Percentiles rank a stretch among this genome's conserved stretches.
Evolutionary conservation across 2,329 filamentous ascomycete genomes (phyloP).

Genomic region (Colletotrichum sp.): DNA sequence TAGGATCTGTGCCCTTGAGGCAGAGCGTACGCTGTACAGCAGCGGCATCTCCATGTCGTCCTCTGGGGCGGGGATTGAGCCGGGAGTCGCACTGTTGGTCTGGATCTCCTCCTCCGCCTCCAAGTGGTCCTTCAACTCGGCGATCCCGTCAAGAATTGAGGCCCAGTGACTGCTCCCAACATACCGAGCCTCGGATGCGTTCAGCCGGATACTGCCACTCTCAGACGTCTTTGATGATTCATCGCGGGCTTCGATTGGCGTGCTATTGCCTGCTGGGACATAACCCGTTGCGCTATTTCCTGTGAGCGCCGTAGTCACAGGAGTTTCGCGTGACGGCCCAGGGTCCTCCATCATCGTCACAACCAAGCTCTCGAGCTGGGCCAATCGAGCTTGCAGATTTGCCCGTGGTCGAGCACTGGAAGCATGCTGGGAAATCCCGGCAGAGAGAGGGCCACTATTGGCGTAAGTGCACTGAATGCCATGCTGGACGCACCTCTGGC

Average conservation of each 20-base stretch:
- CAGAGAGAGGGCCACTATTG: background rate
- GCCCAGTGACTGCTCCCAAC: slow-evolving; percentile 43
- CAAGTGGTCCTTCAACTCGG: slow-evolving; percentile 41
- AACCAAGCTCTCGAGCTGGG: slow-evolving; percentile 34
- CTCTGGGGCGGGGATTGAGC: background rate
- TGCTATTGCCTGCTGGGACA: background rate
- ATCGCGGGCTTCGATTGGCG: background rate
- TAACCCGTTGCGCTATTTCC: background rate
- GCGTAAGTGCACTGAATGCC: slow-evolving; percentile 29
- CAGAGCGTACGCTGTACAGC: slow-evolving; percentile 34
- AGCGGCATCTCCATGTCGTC: slow-evolving; percentile 27
- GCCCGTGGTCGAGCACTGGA: background rate
- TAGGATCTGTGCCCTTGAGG: slow-evolving; percentile 34
- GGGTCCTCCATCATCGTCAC: slow-evolving; percentile 27
- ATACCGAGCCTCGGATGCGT: slow-evolving; percentile 32
- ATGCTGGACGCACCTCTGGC: slow-evolving; percentile 25
- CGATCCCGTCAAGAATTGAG: slow-evolving; percentile 43
- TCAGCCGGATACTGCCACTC: slow-evolving; percentile 33
- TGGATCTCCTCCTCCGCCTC: slow-evolving; percentile 29
- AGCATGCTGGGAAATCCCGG: background rate
- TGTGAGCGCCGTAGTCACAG: background rate
- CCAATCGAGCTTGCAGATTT: slow-evolving; percentile 26
- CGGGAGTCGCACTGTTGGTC: background rate
- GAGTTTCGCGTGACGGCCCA: background rate
- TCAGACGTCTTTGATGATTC: slow-evolving; percentile 25